A percentile compares a stretch with the other conserved stretches of the same genome.
These are phyloP conservation scores for Colletotrichum sp. DNA, from an alignment of 2,329 filamentous ascomycete genomes.

Conservation along the genomic window DNA sequence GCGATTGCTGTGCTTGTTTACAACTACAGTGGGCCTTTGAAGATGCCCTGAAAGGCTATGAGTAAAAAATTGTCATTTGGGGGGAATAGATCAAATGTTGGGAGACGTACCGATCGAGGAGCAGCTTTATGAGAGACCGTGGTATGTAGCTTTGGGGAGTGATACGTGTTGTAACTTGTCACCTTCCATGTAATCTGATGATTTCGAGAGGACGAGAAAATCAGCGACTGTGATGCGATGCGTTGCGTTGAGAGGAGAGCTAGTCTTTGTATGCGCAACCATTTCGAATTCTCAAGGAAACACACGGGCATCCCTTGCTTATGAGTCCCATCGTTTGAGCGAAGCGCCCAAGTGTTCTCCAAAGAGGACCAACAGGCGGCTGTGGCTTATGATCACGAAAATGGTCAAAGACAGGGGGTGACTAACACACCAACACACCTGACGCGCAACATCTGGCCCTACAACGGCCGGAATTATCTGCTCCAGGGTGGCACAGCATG, in stretches of 20 bases:
- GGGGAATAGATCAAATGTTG: too few relatives aligned
- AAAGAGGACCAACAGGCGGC: not conserved
- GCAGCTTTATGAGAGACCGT: not conserved
- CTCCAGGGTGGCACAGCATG: not conserved
- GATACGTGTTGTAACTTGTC: not conserved
- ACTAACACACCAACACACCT: not conserved
- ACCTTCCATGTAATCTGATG: not conserved
- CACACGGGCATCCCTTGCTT: not conserved
- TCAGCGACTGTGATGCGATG: not conserved
- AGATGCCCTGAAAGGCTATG: too few relatives aligned
- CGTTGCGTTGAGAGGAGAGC: not conserved
- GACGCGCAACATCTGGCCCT: not conserved
- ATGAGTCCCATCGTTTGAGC: not conserved
- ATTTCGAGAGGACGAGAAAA: accelerated
- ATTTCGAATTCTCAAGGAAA: not conserved
- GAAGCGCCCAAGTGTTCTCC: not conserved
- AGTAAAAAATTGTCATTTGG: too few relatives aligned
- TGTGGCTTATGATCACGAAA: constrained; percentile 2
- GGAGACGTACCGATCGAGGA: accelerated
- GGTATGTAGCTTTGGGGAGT: too few relatives aligned
- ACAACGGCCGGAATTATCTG: not conserved
- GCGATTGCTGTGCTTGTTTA: too few relatives aligned
- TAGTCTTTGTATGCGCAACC: accelerated
- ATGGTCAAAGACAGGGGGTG: not conserved
- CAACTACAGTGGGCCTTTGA: too few relatives aligned